Conservation (phyloP, 345 rosid species). For the Isatis tinctoria region DNA sequence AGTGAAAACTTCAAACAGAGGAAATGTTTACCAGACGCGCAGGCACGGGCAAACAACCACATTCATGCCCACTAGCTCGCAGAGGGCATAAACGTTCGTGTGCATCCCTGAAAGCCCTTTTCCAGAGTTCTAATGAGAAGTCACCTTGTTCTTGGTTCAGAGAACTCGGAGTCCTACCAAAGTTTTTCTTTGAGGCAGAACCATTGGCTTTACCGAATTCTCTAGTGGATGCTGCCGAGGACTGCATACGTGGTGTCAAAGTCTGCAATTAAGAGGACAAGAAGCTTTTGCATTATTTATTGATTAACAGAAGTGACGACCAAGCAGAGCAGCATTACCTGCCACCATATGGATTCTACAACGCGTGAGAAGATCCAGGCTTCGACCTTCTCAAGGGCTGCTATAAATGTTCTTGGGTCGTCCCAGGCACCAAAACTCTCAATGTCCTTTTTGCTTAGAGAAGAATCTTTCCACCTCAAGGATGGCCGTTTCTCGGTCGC, state of each 20-base stretch:
- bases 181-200: constrained; percentile 46
- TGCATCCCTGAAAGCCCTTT: constrained; percentile 86
- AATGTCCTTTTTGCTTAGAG: constrained; percentile 41
- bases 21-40: constrained; percentile 63
- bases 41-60: constrained; percentile 77
- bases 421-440: constrained; percentile 51
- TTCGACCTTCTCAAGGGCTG: constrained; percentile 82
- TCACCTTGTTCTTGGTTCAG: constrained; percentile 57
- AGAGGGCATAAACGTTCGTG: constrained; percentile 93
- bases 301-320: not conserved
- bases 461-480: constrained; percentile 59
- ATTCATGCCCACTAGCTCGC: constrained; percentile 83
- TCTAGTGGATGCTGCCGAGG: constrained; percentile 44
- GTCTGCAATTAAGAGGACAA: constrained; percentile 49
- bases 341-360: constrained; percentile 97
- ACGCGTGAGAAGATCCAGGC: constrained; percentile 88
- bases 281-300: not conserved
- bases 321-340: constrained; percentile 42
- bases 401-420: constrained; percentile 48
- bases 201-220: constrained; percentile 32
- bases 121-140: constrained; percentile 79
- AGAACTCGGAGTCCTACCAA: constrained; percentile 38
- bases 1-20: not conserved
- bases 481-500: constrained; percentile 38
- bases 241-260: constrained; percentile 92